phyloP scores from a whole-genome alignment of 805 yeast species.

The Starmera caribaea region DNA sequence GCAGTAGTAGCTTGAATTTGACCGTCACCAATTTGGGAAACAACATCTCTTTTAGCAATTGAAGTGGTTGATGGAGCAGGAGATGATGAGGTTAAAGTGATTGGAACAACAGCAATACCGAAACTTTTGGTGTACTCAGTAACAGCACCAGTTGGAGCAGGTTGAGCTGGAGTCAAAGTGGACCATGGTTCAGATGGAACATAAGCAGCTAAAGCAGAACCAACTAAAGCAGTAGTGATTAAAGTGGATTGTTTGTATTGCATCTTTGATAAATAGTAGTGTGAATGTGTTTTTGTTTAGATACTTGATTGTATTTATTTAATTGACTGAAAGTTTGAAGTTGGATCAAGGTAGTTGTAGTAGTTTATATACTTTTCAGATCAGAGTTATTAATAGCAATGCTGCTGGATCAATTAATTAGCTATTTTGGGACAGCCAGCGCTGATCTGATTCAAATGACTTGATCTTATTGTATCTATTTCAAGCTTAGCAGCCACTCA shows the following conservation, averaged over 20 bases:
- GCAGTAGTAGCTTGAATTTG: conserved; percentile 16
- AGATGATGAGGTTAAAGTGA: conserved; percentile 8
- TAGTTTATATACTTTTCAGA: too few relatives aligned
- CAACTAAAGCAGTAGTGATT: conserved; percentile 30
- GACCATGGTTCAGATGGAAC: conserved; percentile 46
- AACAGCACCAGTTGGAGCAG: conserved; percentile 28
- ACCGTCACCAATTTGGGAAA: conserved; percentile 14
- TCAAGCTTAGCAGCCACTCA: too few relatives aligned
- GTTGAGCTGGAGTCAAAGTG: conserved; percentile 20
- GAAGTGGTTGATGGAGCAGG: conserved; percentile 16
- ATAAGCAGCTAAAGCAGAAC: conserved; percentile 46
- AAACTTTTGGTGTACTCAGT: conserved; percentile 41
- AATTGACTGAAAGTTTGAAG: too few relatives aligned
- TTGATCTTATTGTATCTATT: too few relatives aligned
- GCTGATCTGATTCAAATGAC: too few relatives aligned
- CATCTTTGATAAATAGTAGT: conserved; percentile 13
- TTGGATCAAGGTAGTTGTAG: too few relatives aligned
- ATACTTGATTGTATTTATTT: background rate
- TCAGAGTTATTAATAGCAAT: too few relatives aligned
- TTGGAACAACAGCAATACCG: conserved; percentile 18
- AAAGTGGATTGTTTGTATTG: conserved; percentile 29
- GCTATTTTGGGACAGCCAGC: too few relatives aligned
- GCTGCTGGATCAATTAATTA: too few relatives aligned
- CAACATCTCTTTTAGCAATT: conserved; percentile 7
- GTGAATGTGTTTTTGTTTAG: conserved; percentile 18